Conservation (phyloP, 495 filamentous ascomycete species). For the Tuber magnatum region DNA sequence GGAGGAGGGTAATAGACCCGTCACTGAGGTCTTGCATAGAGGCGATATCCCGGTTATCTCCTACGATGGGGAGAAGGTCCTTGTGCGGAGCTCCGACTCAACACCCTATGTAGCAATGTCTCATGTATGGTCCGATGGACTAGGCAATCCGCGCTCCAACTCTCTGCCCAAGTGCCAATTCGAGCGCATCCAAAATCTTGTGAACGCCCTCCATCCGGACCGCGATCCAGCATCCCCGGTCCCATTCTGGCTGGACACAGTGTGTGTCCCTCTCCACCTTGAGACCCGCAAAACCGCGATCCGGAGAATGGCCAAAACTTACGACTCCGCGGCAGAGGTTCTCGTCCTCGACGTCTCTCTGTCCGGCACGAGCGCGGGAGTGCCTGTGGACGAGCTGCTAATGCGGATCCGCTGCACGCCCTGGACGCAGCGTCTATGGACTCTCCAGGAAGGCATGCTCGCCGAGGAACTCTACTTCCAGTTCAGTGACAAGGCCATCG, state of each 20-base stretch:
- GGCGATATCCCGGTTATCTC: slow-evolving; percentile 5
- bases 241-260: slow-evolving; percentile 10
- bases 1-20: background rate
- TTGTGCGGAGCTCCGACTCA: background rate
- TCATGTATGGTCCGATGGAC: slow-evolving; percentile 22
- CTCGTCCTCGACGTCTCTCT: slow-evolving; percentile 11
- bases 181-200: background rate
- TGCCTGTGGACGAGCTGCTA: slow-evolving; percentile 7
- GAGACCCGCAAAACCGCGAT: slow-evolving; percentile 8
- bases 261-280: slow-evolving; percentile 8
- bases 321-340: slow-evolving; percentile 6
- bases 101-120: slow-evolving; percentile 21
- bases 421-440: slow-evolving; percentile 21
- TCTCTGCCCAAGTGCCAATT: slow-evolving; percentile 13
- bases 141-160: slow-evolving; percentile 14
- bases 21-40: background rate
- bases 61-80: background rate
- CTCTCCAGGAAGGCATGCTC: slow-evolving; percentile 23
- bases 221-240: background rate
- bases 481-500: background rate
- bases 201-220: background rate
- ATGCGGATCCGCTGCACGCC: slow-evolving; percentile 18
- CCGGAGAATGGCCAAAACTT: slow-evolving; percentile 13
- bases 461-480: slow-evolving; percentile 22
- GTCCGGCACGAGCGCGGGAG: background rate